Evolutionary conservation across 768 basidiomycete species (phyloP).

Genomic region (Tricholoma matsutake): DNA sequence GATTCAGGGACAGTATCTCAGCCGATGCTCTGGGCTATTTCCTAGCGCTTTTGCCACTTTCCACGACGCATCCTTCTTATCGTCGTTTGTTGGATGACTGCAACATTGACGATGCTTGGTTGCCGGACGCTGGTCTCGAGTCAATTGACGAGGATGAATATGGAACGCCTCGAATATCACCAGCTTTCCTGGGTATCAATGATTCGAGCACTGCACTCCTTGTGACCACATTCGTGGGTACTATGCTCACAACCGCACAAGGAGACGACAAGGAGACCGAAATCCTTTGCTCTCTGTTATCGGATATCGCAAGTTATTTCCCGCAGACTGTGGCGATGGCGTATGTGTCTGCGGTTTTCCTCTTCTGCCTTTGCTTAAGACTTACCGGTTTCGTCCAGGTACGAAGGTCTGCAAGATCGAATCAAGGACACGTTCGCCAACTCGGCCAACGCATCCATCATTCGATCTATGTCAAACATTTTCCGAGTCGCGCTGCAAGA

Average conservation of each 20-base stretch:
- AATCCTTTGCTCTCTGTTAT: slow-evolving; percentile 73
- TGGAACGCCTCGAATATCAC: slow-evolving; percentile 50
- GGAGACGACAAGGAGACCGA: slow-evolving; percentile 81
- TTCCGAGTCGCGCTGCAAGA: slow-evolving; percentile 70
- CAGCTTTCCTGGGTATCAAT: slow-evolving; percentile 56
- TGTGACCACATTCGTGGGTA: slow-evolving; percentile 68
- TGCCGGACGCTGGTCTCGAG: slow-evolving; percentile 38
- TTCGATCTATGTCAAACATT: slow-evolving; percentile 69
- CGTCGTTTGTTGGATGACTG: slow-evolving; percentile 62
- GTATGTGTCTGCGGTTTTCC: slow-evolving; percentile 43
- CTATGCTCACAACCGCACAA: slow-evolving; percentile 72
- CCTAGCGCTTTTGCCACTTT: slow-evolving; percentile 70
- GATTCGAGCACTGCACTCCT: slow-evolving; percentile 69
- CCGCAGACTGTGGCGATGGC: slow-evolving; percentile 72
- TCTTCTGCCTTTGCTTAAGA: slow-evolving; percentile 11
- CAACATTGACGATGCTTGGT: slow-evolving; percentile 45
- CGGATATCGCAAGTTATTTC: slow-evolving; percentile 62
- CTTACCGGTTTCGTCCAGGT: slow-evolving; percentile 39
- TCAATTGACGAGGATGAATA: slow-evolving; percentile 37
- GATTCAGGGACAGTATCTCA: slow-evolving; percentile 42
- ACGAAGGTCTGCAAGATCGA: slow-evolving; percentile 71
- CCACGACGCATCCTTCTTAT: slow-evolving; percentile 54
- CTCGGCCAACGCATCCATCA: slow-evolving; percentile 68
- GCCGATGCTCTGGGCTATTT: slow-evolving; percentile 74
- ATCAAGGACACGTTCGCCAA: slow-evolving; percentile 70